Evolutionary conservation across 495 filamentous ascomycete genomes (phyloP).

Genomic region (Hypomontagnella submonticulosa): DNA sequence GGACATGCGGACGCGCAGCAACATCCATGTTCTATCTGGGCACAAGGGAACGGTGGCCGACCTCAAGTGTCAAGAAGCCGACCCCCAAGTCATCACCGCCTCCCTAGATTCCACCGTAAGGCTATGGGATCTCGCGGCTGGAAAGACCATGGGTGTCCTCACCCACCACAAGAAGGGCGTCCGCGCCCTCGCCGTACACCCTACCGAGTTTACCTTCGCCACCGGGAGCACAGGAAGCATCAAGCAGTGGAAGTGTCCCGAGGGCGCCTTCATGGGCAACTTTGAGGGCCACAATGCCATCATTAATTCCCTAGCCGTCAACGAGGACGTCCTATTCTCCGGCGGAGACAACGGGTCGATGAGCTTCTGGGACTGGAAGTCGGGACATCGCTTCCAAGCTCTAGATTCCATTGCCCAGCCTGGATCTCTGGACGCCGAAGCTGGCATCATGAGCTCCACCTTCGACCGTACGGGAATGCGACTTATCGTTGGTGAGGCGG

Average conservation of each 20-base stretch:
- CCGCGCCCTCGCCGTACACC: conserved; percentile 84
- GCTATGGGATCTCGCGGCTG: conserved; percentile 95
- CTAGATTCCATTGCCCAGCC: conserved; percentile 93
- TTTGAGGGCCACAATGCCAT: conserved; percentile 97
- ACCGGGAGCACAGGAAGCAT: conserved; percentile 90
- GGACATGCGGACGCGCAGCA: conserved; percentile 97
- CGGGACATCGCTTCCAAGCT: conserved; percentile 87
- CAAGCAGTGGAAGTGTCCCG: conserved; percentile 99
- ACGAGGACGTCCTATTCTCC: conserved; percentile 94
- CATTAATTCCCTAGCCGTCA: conserved; percentile 93
- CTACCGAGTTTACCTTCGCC: conserved; percentile 96
- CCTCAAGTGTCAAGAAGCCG: conserved; percentile 92
- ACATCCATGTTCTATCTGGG: conserved; percentile 91
- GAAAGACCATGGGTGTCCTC: conserved; percentile 93
- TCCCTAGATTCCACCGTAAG: conserved; percentile 93
- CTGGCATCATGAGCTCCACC: conserved; percentile 89
- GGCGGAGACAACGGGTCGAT: conserved; percentile 97
- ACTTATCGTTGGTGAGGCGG: conserved; percentile 92
- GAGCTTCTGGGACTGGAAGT: conserved; percentile 99
- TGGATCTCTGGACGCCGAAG: conserved; percentile 91
- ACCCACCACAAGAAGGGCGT: conserved; percentile 99
- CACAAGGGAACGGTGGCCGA: conserved; percentile 91
- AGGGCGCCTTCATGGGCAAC: conserved; percentile 99
- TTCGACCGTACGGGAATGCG: conserved; percentile 91
- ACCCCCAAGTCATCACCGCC: conserved; percentile 92